These are phyloP conservation scores for Chenopodium suecicum DNA, from an alignment of 148 eudicot species.

Conservation along the genomic window DNA sequence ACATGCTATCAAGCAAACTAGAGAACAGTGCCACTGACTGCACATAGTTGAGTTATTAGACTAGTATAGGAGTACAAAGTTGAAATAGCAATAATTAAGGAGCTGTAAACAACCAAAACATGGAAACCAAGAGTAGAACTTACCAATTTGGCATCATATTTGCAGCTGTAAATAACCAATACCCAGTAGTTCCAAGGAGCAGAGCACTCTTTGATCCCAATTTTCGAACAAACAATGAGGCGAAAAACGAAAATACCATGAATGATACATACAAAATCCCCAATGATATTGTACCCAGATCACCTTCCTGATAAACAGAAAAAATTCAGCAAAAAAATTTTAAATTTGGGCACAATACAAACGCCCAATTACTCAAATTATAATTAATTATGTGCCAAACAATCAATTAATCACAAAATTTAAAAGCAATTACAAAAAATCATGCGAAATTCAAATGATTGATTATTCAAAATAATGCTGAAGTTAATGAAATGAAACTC, in stretches of 20 bases:
- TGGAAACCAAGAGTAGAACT: slow-evolving; percentile 1
- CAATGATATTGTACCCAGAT: slow-evolving; percentile 81
- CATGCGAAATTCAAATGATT: not conserved
- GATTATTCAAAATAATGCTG: no score
- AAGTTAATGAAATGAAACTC: slow-evolving; percentile 16
- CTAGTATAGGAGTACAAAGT: no score
- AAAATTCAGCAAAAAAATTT: not conserved
- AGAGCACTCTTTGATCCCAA: slow-evolving; percentile 74
- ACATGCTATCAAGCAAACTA: no score
- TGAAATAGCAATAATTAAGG: no score
- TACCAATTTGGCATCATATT: slow-evolving; percentile 93
- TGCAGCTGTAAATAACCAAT: slow-evolving; percentile 91
- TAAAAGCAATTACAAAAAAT: no score
- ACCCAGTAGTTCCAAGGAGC: slow-evolving; percentile 87
- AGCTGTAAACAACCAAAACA: no score
- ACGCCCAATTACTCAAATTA: not conserved
- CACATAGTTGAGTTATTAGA: no score
- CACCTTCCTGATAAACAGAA: slow-evolving; percentile 52
- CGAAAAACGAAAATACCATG: slow-evolving; percentile 66
- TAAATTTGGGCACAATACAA: not conserved
- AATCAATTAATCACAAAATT: no score
- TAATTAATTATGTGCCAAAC: no score
- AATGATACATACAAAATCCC: slow-evolving; percentile 92
- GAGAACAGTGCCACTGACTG: no score
- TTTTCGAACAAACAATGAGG: slow-evolving; percentile 71